phyloP scores from a whole-genome alignment of 2,329 filamentous ascomycete genomes.

The Penicillium sp. region DNA sequence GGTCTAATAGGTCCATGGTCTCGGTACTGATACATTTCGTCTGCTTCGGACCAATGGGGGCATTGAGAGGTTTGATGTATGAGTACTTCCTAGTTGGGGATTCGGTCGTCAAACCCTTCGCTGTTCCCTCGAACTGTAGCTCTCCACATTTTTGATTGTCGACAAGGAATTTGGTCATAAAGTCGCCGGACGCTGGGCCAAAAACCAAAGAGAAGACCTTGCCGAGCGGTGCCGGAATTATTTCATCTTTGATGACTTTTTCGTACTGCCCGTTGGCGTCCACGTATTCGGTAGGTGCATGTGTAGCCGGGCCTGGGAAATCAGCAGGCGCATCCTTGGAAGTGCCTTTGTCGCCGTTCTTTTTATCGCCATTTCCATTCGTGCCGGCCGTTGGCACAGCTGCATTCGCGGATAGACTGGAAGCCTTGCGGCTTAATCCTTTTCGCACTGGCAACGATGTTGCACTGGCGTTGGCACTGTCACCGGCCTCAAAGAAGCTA shows the following conservation, averaged over 20 bases:
- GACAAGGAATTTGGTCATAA: conserved; percentile 82
- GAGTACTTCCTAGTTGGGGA: conserved; percentile 72
- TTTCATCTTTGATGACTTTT: conserved; percentile 78
- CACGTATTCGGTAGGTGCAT: conserved; percentile 80
- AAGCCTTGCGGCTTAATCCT: conserved; percentile 67
- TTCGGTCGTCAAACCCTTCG: conserved; percentile 71
- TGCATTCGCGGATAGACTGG: conserved; percentile 46
- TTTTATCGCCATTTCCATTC: conserved; percentile 35
- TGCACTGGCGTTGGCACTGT: conserved; percentile 56
- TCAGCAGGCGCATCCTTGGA: conserved; percentile 50
- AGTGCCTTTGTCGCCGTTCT: conserved; percentile 50
- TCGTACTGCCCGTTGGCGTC: conserved; percentile 80
- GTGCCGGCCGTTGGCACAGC: conserved; percentile 40
- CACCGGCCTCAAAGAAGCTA: conserved; percentile 57
- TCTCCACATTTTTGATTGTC: conserved; percentile 87
- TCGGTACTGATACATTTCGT: conserved; percentile 92
- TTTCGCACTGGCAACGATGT: conserved; percentile 45
- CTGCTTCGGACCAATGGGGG: conserved; percentile 82
- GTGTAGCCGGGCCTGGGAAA: conserved; percentile 79
- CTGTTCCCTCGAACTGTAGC: conserved; percentile 78
- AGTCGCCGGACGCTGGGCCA: conserved; percentile 72
- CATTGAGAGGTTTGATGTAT: conserved; percentile 88
- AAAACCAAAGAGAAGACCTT: conserved; percentile 90
- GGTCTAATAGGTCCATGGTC: conserved; percentile 76
- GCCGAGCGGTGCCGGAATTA: conserved; percentile 81